Base-by-base conservation (phyloP, 2,329 filamentous ascomycete genomes). In the Neopestalotiopsis rosae region DNA sequence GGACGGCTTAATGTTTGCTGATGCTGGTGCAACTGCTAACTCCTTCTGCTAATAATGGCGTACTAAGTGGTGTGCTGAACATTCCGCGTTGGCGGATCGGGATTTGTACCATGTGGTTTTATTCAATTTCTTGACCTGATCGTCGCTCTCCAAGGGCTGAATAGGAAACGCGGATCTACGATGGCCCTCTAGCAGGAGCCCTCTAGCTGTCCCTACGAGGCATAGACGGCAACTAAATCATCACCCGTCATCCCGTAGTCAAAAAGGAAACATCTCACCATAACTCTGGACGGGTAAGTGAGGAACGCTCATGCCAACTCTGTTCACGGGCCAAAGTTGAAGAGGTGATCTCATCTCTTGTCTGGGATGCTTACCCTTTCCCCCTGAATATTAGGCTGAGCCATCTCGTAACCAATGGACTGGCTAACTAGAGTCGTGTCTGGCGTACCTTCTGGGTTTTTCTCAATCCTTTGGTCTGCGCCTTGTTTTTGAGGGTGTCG, bases 201-300 rank as follows among this genome's bases (percentile, higher is more conserved):
- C 45, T 52, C 45, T 52, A 52, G 45, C n/a, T 52, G 7, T 52
- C 45, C 45, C 45, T 52, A 52, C 45, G 45, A 52, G 45, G 45
- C 45, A 52, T 52, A 52, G 45, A 20, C 45, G 45, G 45, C 45
- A 52, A 52, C 45, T 52, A 52, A 52, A 52, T 52, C 45, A 52
- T 6, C 45, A 52, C 45, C 45, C 45, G 45, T 17, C n/a, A 52
- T 52, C 45, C 45, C 45, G n/a, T 20, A 20, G 45, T 10, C 34
- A 38, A 38, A 28, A 38, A 10, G 34, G 10, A 38, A 38, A 5
- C 45, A 52, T 52, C 45, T 52, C 17, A 52, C 45, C 34, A 52
- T 20, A 52, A n/a, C 45, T 52, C 45, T 52, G 45, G 14, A 14
- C 17, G n/a, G 45, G 45, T 52, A n/a, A 28, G 45, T 20, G n/a